Base-by-base conservation (phyloP, 2,329 filamentous ascomycete genomes). In the Colletotrichum nymphaeae region DNA sequence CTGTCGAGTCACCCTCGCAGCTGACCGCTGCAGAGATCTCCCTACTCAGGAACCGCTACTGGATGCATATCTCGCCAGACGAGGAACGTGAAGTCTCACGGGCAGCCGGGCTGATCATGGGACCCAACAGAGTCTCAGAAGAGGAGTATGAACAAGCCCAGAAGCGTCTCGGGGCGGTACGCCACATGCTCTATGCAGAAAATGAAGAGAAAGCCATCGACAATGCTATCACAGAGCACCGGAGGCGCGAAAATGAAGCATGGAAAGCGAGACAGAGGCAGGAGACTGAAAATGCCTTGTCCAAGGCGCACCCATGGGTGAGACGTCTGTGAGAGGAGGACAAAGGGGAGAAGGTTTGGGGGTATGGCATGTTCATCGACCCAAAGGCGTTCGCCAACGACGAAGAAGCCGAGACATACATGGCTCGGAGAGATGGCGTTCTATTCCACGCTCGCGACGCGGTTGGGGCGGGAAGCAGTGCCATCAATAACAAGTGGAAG, bases 271-370 rank as follows among this genome's bases (percentile, higher is more conserved):
- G 49, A 24, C 49, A 52, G 49, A 52, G 22, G 19, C 19, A 52
- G 19, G n/a, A 49, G 42, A 42, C 60, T 3, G 60, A 52, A 30
- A 49, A 12, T 16, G 22, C 42, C 16, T 2, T 63, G 60, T 24
- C 35, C 22, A 63, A 30, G 37, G 60, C 60, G 35, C 22, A 11
- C n/a, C 42, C 60, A 11, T 63, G 60, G 60, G 60, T 63, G 35
- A 63, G 60, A n/a, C 60, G 37, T 35, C 24, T 63, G 26, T 63
- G 35, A 24, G 42, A 63, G 16, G 60, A 63, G 37, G 60, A 63
- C 37, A n/a, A 52, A 37, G 60, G 60, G 22, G 37, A 49, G 60
- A 63, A 49, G 42, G 9, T 26, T 12, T 63, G 60, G 60, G 60
- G 60, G n/a, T 63, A 63, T 16, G 60, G 24, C 60, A 63, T 52